A percentile compares a stretch with the other conserved stretches of the same genome.
Evolutionary conservation across 2,329 filamentous ascomycete species (phyloP).

Genomic region (Rugonectria rugulosa): DNA sequence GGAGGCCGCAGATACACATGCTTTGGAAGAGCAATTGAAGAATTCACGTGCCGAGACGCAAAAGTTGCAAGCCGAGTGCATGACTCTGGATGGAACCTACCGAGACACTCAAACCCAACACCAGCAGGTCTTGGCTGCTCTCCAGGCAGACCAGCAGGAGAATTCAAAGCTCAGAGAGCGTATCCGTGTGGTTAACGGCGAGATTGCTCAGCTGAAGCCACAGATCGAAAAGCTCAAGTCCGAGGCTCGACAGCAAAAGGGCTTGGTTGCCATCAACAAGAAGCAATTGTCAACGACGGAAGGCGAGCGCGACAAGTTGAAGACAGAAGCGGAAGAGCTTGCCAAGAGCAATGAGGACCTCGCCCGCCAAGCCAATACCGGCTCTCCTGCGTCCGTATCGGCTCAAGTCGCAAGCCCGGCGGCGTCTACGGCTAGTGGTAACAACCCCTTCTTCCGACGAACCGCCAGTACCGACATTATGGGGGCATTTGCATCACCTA

Average conservation of each 20-base stretch:
- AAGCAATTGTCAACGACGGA: constrained; percentile 94
- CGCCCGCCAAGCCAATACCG: constrained; percentile 59
- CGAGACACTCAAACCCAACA: constrained; percentile 86
- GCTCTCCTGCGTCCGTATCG: constrained; percentile 56
- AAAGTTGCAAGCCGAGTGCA: constrained; percentile 84
- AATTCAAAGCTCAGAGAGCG: constrained; percentile 86
- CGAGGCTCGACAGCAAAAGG: constrained; percentile 94
- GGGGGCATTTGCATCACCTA: constrained; percentile 60
- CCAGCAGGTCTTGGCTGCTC: constrained; percentile 73
- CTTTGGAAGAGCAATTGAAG: constrained; percentile 82
- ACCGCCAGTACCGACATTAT: constrained; percentile 68
- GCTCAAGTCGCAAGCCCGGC: constrained; percentile 73
- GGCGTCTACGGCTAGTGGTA: constrained; percentile 73
- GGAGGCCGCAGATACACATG: constrained; percentile 85
- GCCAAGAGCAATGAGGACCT: constrained; percentile 68
- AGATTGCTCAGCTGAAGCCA: constrained; percentile 84
- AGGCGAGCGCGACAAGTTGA: constrained; percentile 85
- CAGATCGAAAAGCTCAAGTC: constrained; percentile 92
- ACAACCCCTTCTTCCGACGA: constrained; percentile 93
- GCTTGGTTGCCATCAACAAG: constrained; percentile 96
- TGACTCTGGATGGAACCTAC: constrained; percentile 80
- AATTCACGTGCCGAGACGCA: constrained; percentile 80
- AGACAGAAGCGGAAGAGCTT: constrained; percentile 76
- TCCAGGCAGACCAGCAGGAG: constrained; percentile 89
- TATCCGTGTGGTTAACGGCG: constrained; percentile 82